Percentiles rank a stretch among this genome's conserved stretches.
These are phyloP conservation scores for Digitaria exilis DNA, from an alignment of 202 grass and related monocot species.

Conservation along the genomic window DNA sequence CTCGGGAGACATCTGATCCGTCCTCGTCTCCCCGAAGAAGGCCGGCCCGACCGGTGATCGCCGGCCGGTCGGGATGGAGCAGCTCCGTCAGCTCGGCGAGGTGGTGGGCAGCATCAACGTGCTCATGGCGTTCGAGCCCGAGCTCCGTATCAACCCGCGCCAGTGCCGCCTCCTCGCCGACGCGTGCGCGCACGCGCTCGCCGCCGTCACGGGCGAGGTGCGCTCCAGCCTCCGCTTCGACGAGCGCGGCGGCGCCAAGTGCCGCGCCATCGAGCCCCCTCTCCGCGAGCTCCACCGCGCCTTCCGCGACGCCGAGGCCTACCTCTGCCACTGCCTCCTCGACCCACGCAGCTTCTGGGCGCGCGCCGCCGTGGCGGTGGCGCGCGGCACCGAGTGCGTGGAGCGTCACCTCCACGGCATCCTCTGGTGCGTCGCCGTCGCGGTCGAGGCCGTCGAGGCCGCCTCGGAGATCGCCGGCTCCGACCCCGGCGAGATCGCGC, in stretches of 20 bases:
- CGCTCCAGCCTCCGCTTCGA: conserved; percentile 62
- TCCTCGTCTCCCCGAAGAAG: not conserved
- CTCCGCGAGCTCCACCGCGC: conserved; percentile 73
- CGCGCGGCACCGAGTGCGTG: conserved; percentile 65
- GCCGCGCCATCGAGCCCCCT: conserved; percentile 62
- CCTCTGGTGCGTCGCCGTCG: conserved; percentile 78
- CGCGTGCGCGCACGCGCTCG: conserved; percentile 62
- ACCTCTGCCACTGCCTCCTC: conserved; percentile 64
- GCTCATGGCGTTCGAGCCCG: conserved; percentile 67
- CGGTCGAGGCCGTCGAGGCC: conserved; percentile 71
- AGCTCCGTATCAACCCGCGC: conserved; percentile 69
- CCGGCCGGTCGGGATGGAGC: conserved; percentile 68
- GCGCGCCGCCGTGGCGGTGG: conserved; percentile 56
- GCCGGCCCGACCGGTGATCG: not conserved
- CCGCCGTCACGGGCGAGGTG: conserved; percentile 51
- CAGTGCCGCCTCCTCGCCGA: conserved; percentile 83
- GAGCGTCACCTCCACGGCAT: conserved; percentile 72
- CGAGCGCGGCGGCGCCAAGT: conserved; percentile 67
- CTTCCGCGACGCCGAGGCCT: conserved; percentile 67
- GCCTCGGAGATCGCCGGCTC: conserved; percentile 58
- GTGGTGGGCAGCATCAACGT: conserved; percentile 60
- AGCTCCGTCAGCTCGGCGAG: conserved; percentile 76
- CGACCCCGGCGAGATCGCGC: conserved; percentile 50
- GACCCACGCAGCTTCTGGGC: conserved; percentile 79
- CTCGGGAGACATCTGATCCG: no score